A percentile compares a stretch with the other conserved stretches of the same genome.
phyloP scores from a whole-genome alignment of 768 basidiomycete species.

The Lentinula aciculospora region DNA sequence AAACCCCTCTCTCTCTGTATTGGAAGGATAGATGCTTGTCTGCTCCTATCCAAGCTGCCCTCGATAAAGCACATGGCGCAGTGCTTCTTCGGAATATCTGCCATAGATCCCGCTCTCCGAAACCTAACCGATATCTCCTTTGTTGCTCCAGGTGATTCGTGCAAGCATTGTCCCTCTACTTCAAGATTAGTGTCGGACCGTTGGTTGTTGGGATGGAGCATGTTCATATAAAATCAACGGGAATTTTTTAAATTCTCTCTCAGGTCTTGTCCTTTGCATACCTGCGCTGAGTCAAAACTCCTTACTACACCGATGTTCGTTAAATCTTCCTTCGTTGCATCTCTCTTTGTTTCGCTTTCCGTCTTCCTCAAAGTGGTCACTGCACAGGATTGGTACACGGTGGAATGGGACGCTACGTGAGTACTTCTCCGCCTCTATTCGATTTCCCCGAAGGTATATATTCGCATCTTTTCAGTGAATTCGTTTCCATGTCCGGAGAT shows the following conservation, averaged over 20 bases:
- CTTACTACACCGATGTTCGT: background rate
- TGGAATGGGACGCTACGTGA: slow-evolving; percentile 21
- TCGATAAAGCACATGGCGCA: background rate
- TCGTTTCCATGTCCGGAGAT: slow-evolving; percentile 21
- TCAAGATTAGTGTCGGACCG: background rate
- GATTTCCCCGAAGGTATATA: background rate
- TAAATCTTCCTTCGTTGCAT: background rate
- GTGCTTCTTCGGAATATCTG: background rate
- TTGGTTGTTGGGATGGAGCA: background rate
- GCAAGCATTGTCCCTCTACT: background rate
- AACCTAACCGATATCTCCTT: background rate
- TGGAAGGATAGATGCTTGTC: no score
- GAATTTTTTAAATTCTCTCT: background rate
- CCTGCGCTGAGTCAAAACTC: background rate
- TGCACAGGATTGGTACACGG: slow-evolving; percentile 20
- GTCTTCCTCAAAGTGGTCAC: slow-evolving; percentile 10
- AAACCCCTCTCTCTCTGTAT: no score
- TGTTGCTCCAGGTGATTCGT: background rate
- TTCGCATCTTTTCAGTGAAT: slow-evolving; percentile 9
- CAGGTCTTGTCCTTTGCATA: background rate
- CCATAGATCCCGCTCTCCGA: background rate
- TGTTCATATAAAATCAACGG: background rate
- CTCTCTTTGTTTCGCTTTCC: slow-evolving; percentile 4
- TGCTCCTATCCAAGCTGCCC: no score
- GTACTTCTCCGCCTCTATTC: background rate